Base-by-base conservation (phyloP, 2,329 filamentous ascomycete genomes). In the Colletotrichum sp. region DNA sequence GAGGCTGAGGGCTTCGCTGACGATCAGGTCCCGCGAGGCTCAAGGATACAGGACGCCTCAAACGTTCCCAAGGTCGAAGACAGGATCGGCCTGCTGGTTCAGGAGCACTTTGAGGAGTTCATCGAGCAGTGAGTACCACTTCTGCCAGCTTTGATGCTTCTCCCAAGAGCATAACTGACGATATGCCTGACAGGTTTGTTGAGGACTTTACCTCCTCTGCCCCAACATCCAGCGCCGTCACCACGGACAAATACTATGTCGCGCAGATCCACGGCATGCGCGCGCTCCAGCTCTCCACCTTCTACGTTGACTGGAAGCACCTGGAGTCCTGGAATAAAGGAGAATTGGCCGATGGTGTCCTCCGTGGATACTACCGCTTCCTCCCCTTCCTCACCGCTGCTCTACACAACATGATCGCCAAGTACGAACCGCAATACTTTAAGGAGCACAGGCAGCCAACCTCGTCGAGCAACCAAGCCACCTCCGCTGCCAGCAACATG, bases 351-450 rank as follows among this genome's bases (percentile, higher is more conserved):
- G 93, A 95, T 77, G 96, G 95, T 67, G 94, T 99, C 77, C 94
- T 96, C 79, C 93, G 93, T 80, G 94, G 98, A 82, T 99, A 98
- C 88, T 99, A 98, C 85, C 95, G 97, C 79, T 98, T 98, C 83
- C 90, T 98, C 28, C 97, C 97, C 4, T 99, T 97, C 84, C 91
- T 99, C 81, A 95, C 94, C 26, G 92, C 94, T 78, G 96, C 94
- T 30, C 88, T 99, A 59, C 96, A 99, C 86, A 98, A 96, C 81
- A 92, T 98, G 85, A 98, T 99, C 80, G 94, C 95, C 79, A 98
- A 98, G 86, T 94, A 98, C 86, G 96, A 98, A 84, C 95, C 97
- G 7, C 91, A 94, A 82, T 99, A 99, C 87, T 99, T 98, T 87
- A 92, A 95, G 80, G 94, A 98, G 82, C 96, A 99, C 87, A 92